Percentiles rank a stretch among this genome's conserved stretches.
Evolutionary conservation across 345 rosid species (phyloP).

Genomic region (Syzygium aromaticum): DNA sequence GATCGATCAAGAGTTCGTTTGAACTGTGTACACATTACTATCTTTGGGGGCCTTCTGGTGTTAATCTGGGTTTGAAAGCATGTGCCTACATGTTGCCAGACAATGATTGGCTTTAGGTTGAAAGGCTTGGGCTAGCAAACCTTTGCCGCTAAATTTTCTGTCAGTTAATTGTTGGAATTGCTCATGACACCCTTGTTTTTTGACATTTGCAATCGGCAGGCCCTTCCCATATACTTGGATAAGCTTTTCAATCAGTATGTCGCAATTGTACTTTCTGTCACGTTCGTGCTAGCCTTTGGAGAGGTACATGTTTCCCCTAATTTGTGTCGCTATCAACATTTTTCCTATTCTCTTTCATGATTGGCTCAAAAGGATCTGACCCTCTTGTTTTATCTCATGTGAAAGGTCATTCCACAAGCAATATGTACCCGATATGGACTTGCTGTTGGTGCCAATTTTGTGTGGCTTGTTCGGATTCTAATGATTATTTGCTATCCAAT

Average conservation of each 20-base stretch:
- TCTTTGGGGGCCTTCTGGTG: background rate
- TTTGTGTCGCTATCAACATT: background rate
- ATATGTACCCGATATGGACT: constrained; percentile 91
- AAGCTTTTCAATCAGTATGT: constrained; percentile 88
- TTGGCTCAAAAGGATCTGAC: background rate
- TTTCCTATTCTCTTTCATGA: background rate
- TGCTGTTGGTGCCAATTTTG: constrained; percentile 85
- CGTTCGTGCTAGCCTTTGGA: constrained; percentile 83
- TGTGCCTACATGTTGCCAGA: background rate
- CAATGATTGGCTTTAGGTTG: background rate
- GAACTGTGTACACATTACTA: background rate
- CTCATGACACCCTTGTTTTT: background rate
- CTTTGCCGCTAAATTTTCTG: background rate
- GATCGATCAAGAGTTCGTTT: background rate
- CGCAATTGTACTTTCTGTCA: constrained; percentile 83
- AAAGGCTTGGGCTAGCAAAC: background rate
- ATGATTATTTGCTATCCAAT: constrained; percentile 83
- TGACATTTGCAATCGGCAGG: constrained; percentile 37
- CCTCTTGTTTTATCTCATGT: background rate
- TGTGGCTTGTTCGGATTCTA: constrained; percentile 74
- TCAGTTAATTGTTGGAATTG: background rate
- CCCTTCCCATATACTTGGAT: constrained; percentile 88
- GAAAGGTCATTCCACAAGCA: constrained; percentile 95
- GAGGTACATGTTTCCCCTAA: constrained; percentile 42
- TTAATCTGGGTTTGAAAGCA: background rate